phyloP scores from a whole-genome alignment of 768 basidiomycete species.

The Tylopilus sp. region DNA sequence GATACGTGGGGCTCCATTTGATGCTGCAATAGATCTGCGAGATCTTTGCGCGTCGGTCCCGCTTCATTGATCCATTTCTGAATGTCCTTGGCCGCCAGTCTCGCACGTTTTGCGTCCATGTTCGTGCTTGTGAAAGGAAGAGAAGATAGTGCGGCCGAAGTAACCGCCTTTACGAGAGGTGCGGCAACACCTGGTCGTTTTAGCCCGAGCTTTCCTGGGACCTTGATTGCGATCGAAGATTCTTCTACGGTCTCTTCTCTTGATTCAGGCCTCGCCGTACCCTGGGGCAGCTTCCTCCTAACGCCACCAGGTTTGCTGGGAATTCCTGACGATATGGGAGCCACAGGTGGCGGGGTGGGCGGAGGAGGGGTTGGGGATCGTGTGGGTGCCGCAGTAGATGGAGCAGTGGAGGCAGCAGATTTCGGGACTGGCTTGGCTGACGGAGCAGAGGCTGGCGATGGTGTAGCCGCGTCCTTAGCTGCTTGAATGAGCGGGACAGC shows the following conservation, averaged over 20 bases:
- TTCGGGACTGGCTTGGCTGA: constrained; percentile 29
- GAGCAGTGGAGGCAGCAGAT: constrained; percentile 15
- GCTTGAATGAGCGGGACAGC: constrained; percentile 88
- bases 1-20: constrained; percentile 90
- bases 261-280: constrained; percentile 47
- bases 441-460: constrained; percentile 25
- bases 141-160: constrained; percentile 32
- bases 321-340: constrained; percentile 26
- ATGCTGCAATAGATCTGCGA: constrained; percentile 77
- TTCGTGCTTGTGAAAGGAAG: constrained; percentile 34
- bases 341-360: constrained; percentile 42
- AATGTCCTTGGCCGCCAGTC: constrained; percentile 73
- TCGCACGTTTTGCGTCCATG: constrained; percentile 51
- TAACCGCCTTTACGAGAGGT: constrained; percentile 28
- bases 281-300: constrained; percentile 68
- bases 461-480: constrained; percentile 52
- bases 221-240: constrained; percentile 27
- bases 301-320: constrained; percentile 57
- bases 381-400: constrained; percentile 24
- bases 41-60: constrained; percentile 79
- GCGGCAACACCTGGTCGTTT: constrained; percentile 42
- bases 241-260: constrained; percentile 38
- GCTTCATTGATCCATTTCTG: constrained; percentile 84
- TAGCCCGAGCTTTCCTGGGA: constrained; percentile 37
- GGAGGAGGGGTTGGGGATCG: constrained; percentile 35